Base-by-base conservation (phyloP, 2,329 filamentous ascomycete genomes). In the Lachnellula suecica region DNA sequence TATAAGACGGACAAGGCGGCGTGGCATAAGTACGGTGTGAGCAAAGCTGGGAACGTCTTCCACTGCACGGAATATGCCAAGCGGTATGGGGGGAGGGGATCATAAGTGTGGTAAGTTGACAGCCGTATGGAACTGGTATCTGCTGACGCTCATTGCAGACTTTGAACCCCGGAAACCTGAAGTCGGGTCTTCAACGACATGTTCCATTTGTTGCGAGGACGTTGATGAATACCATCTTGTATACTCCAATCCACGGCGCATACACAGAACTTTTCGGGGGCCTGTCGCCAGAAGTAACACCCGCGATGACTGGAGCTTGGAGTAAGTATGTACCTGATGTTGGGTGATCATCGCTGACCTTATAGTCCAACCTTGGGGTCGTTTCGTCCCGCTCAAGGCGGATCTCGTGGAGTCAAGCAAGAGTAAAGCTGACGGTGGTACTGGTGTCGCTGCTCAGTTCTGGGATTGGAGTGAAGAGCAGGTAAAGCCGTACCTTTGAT, bases 351-450 rank as follows among this genome's bases (percentile, higher is more conserved):
- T 8, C 15, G 29, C 44, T 55, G 11, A 58, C 43, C 23, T 27
- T 22, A 20, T 41, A 69, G 68, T 80, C 23, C 66, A 76, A 45
- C 77, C 78, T 1, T 81, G 75, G 74, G 78, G 77, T 56, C 64
- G 69, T 25, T 60, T 69, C 51, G 52, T 49, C 41, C 51, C 64
- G 17, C 66, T 71, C 17, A 61, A 69, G 11, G 54, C 58, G 31
- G 72, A 73, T 53, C 34, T 73, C 11, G 61, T 61, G 4, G 57
- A 63, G 2, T 67, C 59, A 11, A 64, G 64, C 2, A 70, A 66
- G 52, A 52, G 62, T 4, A 56, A 66, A 43, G 63, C 63, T 17
- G 69, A 74, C 43, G 71, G 71, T 17, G 71, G 73, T 1, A 70
- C 65, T 4, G 72, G 69, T 1, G 64, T 69, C 35, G 71, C 68